Evolutionary conservation across 2,329 filamentous ascomycete genomes (phyloP), one percentile per base, ranked within the genome.

Genomic region (Talaromyces pinophilus): DNA sequence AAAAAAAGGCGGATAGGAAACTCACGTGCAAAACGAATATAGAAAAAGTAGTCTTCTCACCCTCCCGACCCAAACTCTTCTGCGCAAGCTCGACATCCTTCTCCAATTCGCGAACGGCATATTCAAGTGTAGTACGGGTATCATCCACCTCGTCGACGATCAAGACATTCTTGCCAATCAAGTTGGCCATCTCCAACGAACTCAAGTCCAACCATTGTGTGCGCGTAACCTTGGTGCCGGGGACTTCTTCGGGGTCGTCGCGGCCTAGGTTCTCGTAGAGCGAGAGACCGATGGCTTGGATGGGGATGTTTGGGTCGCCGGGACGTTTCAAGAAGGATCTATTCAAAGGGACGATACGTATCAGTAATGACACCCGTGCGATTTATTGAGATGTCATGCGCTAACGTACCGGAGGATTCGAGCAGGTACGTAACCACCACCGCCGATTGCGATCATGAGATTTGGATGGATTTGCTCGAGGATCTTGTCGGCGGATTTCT

Each of bases 401-500:
- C 25, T 2, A 15, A 70, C 75, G 68, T 81, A 87, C 84, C 95
- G 92, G 70, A 99, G 87, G 79, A 99, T 99, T 74, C 95, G 92
- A 55, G 95, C 95, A 68, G 95, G 95, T 48, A 99, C 93, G 81
- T 97, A 99, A 75, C 95, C 95, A 74, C 95, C 95, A 71, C 95
- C 95, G 74, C 95, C 95, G 79, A 98, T 98, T 77, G 95, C 95
- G 80, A 99, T 96, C 86, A 99, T 97, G 73, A 99, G 91, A 80
- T 97, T 92, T 46, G 95, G 95, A 78, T 92, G 86, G 85, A 97
- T 93, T 17, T 92, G 88, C 77, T 89, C 83, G 73, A 99, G 88
- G 78, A 98, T 96, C 73, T 85, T 84, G 70, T 88, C 85, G 46
- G 93, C 95, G 19, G 92, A 88, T 77, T 90, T 85, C 82, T 97